A percentile compares a stretch with the other conserved stretches of the same genome.
These are phyloP conservation scores for Xylaria castorea DNA, from an alignment of 495 filamentous ascomycete species.

Conservation along the genomic window DNA sequence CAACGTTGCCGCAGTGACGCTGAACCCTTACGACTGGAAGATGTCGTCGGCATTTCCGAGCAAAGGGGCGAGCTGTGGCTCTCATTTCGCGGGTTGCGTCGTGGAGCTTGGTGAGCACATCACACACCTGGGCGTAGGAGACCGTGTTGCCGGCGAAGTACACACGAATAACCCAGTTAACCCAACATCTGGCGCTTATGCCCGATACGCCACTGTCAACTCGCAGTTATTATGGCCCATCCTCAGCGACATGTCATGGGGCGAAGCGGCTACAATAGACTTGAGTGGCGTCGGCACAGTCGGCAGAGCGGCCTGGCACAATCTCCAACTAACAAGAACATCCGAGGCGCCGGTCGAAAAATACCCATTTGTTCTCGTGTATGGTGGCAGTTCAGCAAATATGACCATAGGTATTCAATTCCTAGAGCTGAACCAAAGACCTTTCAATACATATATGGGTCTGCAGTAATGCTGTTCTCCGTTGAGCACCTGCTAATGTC, in stretches of 20 bases:
- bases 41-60: neutral
- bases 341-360: neutral
- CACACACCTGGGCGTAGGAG: neutral
- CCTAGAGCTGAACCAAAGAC: neutral
- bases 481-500: neutral
- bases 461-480: neutral
- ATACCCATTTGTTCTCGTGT: neutral
- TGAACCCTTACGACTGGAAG: neutral
- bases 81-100: no score
- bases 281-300: neutral
- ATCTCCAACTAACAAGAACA: neutral
- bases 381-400: neutral
- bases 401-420: neutral
- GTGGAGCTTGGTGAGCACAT: neutral
- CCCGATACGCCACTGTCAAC: no score
- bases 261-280: neutral
- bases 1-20: neutral
- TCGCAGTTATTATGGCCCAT: neutral
- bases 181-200: no score
- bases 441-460: neutral
- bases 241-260: neutral
- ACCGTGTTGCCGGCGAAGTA: neutral
- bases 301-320: neutral
- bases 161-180: neutral
- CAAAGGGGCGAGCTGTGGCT: neutral